Conservation (phyloP, 192 early-diverging fungal species). For the Linnemannia zychae region DNA sequence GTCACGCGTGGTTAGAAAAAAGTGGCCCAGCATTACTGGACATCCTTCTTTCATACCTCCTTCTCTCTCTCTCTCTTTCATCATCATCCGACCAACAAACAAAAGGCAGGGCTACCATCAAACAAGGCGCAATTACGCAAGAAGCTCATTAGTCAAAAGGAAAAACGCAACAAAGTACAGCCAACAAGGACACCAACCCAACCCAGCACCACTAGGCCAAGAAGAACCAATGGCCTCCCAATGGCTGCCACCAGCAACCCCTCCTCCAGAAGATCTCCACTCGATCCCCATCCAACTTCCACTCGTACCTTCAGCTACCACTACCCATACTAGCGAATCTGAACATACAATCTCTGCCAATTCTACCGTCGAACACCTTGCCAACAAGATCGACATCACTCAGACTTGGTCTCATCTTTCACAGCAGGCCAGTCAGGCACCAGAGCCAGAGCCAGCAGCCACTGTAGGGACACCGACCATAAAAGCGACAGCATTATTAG, state of each 20-base stretch:
- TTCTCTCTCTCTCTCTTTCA: no score
- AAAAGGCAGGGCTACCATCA: no score
- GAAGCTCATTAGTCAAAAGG: neutral
- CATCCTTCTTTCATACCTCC: no score
- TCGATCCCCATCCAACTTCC: constrained; percentile 20
- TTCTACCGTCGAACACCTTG: neutral
- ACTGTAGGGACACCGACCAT: neutral
- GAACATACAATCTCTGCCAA: neutral
- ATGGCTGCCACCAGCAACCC: constrained; percentile 27
- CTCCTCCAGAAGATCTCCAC: constrained; percentile 14
- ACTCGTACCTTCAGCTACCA: constrained; percentile 1
- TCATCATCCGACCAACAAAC: no score
- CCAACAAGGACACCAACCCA: neutral
- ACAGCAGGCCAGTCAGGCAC: no score
- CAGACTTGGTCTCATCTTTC: constrained; percentile 11
- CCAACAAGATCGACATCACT: neutral
- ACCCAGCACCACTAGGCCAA: neutral
- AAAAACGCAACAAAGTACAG: neutral
- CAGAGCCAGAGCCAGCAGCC: neutral
- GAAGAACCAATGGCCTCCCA: neutral
- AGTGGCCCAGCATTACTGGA: no score
- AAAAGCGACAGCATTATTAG: neutral
- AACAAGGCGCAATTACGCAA: no score
- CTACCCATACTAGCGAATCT: neutral
- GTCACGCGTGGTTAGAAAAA: no score